Conservation (phyloP, 192 early-diverging fungal genomes). For the Podila epigama region DNA sequence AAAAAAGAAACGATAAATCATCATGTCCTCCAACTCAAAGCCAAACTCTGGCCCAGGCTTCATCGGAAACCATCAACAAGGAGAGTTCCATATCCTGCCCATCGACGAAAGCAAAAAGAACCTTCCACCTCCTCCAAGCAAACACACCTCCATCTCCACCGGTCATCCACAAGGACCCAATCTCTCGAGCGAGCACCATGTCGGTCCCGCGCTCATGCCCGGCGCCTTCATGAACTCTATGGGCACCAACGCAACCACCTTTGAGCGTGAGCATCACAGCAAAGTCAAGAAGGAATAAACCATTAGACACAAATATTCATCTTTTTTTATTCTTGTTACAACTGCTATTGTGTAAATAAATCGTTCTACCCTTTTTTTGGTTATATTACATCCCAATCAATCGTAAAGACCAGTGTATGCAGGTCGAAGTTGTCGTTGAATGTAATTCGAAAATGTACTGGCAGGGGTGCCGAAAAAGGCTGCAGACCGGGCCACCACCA, state of each 20-base stretch:
- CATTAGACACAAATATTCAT: neutral
- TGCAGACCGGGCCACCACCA: slow-evolving; percentile 56
- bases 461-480: slow-evolving; percentile 60
- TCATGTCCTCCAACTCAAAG: neutral
- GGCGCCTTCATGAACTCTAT: slow-evolving; percentile 39
- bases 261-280: slow-evolving; percentile 17
- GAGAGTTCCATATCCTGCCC: slow-evolving; percentile 46
- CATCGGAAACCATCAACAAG: slow-evolving; percentile 25
- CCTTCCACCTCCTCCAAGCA: slow-evolving; percentile 29
- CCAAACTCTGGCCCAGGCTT: neutral
- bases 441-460: slow-evolving; percentile 57
- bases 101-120: slow-evolving; percentile 45
- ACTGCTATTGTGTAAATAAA: too few species aligned
- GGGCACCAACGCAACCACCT: slow-evolving; percentile 34
- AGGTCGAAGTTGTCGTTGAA: slow-evolving; percentile 39
- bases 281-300: slow-evolving; percentile 20
- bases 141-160: neutral
- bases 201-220: slow-evolving; percentile 36
- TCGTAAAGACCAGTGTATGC: slow-evolving; percentile 47
- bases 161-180: neutral
- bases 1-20: neutral
- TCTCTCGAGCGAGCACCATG: slow-evolving; percentile 19
- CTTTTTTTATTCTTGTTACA: neutral
- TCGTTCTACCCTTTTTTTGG: too few species aligned
- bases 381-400: too few species aligned